These are phyloP conservation scores for Spatholobus suberectus DNA, from an alignment of 306 rosid genomes.

Conservation along the genomic window DNA sequence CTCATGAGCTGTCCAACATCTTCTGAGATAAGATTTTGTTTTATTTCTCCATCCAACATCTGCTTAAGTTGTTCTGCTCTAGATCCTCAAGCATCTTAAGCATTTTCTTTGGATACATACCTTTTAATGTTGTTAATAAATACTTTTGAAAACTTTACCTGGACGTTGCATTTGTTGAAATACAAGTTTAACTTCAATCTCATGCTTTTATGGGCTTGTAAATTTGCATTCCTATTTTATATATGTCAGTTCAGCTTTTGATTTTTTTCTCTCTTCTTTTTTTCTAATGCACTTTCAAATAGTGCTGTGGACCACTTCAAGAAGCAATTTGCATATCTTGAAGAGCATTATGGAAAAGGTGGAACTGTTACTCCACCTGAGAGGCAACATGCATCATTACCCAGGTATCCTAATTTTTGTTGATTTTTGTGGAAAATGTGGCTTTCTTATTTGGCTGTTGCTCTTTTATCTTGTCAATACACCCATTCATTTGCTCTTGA, in stretches of 20 bases:
- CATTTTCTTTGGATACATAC: slow-evolving; percentile 9
- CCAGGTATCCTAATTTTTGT: slow-evolving; percentile 57
- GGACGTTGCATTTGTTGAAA: slow-evolving; percentile 3
- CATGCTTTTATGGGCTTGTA: slow-evolving; percentile 3
- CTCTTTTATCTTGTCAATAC: background rate
- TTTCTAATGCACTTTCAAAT: slow-evolving; percentile 22
- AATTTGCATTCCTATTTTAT: background rate
- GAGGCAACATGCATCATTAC: slow-evolving; percentile 91
- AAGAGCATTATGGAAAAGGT: slow-evolving; percentile 86
- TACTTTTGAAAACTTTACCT: background rate
- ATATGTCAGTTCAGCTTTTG: background rate
- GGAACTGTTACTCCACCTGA: slow-evolving; percentile 72
- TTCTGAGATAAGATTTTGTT: background rate
- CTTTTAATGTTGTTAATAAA: background rate
- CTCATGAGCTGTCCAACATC: background rate
- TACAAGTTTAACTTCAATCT: background rate
- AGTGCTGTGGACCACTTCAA: slow-evolving; percentile 59
- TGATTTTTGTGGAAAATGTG: background rate
- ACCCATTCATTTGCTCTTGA: slow-evolving; percentile 15
- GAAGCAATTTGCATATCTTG: slow-evolving; percentile 45
- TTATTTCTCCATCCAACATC: background rate
- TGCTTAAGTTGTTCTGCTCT: slow-evolving; percentile 2
- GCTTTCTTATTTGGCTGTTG: background rate
- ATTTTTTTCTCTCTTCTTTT: background rate
- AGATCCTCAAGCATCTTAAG: background rate